phyloP scores from a whole-genome alignment of 257 asterid genomes.

The Solanum stenotomum region DNA sequence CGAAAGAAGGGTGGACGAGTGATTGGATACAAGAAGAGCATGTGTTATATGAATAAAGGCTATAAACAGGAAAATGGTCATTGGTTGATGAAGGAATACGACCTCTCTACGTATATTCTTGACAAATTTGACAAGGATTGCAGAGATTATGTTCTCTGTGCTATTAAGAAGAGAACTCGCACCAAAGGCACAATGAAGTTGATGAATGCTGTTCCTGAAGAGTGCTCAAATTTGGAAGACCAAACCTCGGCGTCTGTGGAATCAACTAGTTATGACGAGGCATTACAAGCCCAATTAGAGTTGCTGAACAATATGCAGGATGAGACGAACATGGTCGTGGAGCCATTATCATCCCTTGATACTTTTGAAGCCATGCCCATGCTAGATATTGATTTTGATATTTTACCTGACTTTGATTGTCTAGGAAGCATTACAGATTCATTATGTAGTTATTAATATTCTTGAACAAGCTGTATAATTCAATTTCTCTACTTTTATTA shows the following conservation, averaged over 20 bases:
- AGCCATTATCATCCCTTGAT: background rate
- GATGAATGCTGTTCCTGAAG: background rate
- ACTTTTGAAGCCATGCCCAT: background rate
- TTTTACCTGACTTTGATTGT: background rate
- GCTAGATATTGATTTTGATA: background rate
- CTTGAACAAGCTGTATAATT: too few relatives aligned
- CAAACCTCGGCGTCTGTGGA: too few relatives aligned
- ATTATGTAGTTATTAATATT: background rate
- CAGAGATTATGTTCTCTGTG: background rate
- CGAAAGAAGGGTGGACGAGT: too few relatives aligned
- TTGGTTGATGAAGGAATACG: background rate
- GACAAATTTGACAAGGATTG: background rate
- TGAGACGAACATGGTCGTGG: rapidly evolving
- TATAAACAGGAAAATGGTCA: background rate
- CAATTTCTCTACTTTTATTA: too few relatives aligned
- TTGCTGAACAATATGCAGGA: background rate
- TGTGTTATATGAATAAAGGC: background rate
- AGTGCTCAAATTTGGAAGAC: background rate
- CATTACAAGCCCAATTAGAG: background rate
- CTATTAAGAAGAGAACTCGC: background rate
- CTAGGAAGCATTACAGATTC: background rate
- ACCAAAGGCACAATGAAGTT: background rate
- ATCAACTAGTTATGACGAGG: too few relatives aligned
- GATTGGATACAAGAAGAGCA: too few relatives aligned
- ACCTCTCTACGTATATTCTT: background rate